These are phyloP conservation scores for Penicillium bovifimosum DNA, from an alignment of 495 filamentous ascomycete genomes.

Conservation along the genomic window DNA sequence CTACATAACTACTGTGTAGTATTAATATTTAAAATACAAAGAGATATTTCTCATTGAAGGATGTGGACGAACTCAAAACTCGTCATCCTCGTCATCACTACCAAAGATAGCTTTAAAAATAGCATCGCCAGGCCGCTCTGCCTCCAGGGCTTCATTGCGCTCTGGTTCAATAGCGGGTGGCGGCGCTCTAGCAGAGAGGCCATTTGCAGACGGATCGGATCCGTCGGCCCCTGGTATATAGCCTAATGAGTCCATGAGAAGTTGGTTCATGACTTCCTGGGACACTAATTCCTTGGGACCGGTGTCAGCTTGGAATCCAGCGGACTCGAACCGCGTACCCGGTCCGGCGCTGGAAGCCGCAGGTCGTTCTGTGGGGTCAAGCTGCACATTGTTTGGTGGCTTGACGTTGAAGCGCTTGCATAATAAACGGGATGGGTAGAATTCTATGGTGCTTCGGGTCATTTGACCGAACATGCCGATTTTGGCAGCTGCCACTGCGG, in stretches of 20 bases:
- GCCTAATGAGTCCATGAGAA: constrained; percentile 27
- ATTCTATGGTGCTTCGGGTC: constrained; percentile 67
- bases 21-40: background rate
- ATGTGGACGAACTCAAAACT: background rate
- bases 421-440: constrained; percentile 75
- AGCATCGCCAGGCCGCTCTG: constrained; percentile 74
- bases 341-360: constrained; percentile 15
- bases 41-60: background rate
- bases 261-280: constrained; percentile 37
- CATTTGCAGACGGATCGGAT: constrained; percentile 4
- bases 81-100: constrained; percentile 71
- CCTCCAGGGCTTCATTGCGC: constrained; percentile 82
- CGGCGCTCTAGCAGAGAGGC: constrained; percentile 1
- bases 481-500: constrained; percentile 81
- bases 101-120: constrained; percentile 94
- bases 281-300: constrained; percentile 35
- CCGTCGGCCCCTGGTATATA: constrained; percentile 14
- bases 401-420: constrained; percentile 91
- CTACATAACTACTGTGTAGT: too few species aligned
- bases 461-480: constrained; percentile 89
- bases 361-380: constrained; percentile 45
- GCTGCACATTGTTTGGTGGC: constrained; percentile 64
- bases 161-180: constrained; percentile 57
- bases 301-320: constrained; percentile 30
- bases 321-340: constrained; percentile 32